A percentile compares a stretch with the other conserved stretches of the same genome.
These are phyloP conservation scores for Aspergillus candidus DNA, from an alignment of 2,329 filamentous ascomycete species.

Conservation along the genomic window DNA sequence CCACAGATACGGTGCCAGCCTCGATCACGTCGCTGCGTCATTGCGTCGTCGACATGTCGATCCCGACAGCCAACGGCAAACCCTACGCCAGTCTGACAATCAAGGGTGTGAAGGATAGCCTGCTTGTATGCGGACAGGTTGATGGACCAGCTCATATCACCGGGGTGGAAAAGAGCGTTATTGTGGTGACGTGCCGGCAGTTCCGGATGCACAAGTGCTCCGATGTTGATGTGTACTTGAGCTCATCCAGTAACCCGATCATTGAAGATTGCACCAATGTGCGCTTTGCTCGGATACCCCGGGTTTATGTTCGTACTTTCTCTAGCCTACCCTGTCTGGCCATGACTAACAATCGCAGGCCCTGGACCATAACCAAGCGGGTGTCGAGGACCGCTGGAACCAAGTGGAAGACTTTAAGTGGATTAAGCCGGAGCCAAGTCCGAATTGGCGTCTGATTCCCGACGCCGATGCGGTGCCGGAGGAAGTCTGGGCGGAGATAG, in stretches of 20 bases:
- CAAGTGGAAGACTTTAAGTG: constrained; percentile 97
- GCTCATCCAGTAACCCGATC: constrained; percentile 77
- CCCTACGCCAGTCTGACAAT: constrained; percentile 67
- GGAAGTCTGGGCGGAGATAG: constrained; percentile 62
- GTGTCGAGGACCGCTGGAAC: constrained; percentile 66
- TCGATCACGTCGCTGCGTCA: constrained; percentile 62
- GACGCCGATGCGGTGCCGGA: constrained; percentile 55
- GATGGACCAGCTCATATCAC: constrained; percentile 80
- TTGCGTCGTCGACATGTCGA: constrained; percentile 76
- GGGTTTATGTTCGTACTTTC: constrained; percentile 56
- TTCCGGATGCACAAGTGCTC: constrained; percentile 85
- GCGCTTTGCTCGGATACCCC: constrained; percentile 71
- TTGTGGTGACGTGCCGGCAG: constrained; percentile 77
- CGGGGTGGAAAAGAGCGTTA: constrained; percentile 61
- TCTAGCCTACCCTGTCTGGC: background rate
- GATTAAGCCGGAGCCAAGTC: constrained; percentile 78
- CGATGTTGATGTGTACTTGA: constrained; percentile 76
- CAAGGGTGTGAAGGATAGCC: constrained; percentile 61
- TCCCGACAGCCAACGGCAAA: constrained; percentile 50
- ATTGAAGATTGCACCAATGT: constrained; percentile 82
- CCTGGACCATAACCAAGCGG: constrained; percentile 25
- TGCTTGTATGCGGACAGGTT: constrained; percentile 74
- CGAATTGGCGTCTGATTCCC: constrained; percentile 73
- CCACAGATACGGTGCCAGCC: constrained; percentile 65
- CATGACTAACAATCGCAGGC: constrained; percentile 18